These are phyloP conservation scores for Elsinoe australis DNA, from an alignment of 2,329 filamentous ascomycete genomes.

Conservation along the genomic window DNA sequence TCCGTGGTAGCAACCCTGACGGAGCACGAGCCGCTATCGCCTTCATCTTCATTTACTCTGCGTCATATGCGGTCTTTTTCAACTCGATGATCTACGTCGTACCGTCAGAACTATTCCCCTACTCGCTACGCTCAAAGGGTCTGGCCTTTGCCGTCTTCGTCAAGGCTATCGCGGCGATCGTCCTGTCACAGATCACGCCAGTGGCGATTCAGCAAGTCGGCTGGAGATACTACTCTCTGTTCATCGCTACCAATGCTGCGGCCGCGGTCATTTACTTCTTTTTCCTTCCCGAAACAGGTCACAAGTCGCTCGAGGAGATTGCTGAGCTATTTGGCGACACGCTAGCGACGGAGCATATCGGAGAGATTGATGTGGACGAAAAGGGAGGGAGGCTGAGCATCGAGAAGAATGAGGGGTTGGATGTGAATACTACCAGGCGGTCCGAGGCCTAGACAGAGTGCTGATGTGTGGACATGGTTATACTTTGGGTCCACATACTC, in stretches of 20 bases:
- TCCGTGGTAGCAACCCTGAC: slow-evolving; percentile 21
- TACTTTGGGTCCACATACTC: no score
- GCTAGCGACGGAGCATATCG: slow-evolving; percentile 7
- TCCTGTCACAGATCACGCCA: slow-evolving; percentile 26
- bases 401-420: not conserved
- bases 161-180: slow-evolving; percentile 22
- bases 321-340: slow-evolving; percentile 31
- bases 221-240: slow-evolving; percentile 37
- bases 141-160: slow-evolving; percentile 29
- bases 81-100: slow-evolving; percentile 34
- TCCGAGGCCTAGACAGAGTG: not conserved
- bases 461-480: not conserved
- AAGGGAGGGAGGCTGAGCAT: slow-evolving; percentile 9
- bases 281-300: slow-evolving; percentile 33
- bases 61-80: slow-evolving; percentile 34
- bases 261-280: slow-evolving; percentile 30
- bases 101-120: slow-evolving; percentile 31
- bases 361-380: not conserved
- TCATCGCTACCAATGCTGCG: slow-evolving; percentile 30
- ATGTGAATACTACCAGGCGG: not conserved
- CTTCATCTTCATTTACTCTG: slow-evolving; percentile 35
- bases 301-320: slow-evolving; percentile 31
- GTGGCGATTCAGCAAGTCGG: slow-evolving; percentile 31
- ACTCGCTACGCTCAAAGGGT: slow-evolving; percentile 29
- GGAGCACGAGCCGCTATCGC: slow-evolving; percentile 32